Percentiles rank a stretch among this genome's conserved stretches.
These are phyloP conservation scores for Austropuccinia psidii DNA, from an alignment of 1,284 basidiomycete genomes.

Conservation along the genomic window DNA sequence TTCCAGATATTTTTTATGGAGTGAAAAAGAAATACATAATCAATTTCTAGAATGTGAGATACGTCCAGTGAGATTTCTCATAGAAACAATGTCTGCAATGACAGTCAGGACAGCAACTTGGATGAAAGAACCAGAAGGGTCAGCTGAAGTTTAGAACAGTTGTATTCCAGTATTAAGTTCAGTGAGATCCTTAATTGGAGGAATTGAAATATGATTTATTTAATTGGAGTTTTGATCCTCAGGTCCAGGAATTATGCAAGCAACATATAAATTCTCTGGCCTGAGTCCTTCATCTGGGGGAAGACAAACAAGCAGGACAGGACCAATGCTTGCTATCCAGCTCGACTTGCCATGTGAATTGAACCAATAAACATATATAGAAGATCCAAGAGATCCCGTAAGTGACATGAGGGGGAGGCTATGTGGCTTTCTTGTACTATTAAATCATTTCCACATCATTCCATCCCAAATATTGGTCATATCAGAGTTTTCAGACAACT, in stretches of 20 bases:
- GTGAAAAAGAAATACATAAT: conserved; percentile 9
- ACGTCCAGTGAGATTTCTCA: background rate
- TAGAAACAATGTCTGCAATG: conserved; percentile 14
- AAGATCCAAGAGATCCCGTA: background rate
- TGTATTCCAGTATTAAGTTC: conserved; percentile 41
- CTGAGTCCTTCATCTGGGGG: conserved; percentile 46
- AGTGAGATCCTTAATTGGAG: conserved; percentile 45
- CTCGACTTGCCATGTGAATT: conserved; percentile 8
- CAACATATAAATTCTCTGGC: conserved; percentile 49
- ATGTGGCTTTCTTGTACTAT: background rate
- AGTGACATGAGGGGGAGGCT: background rate
- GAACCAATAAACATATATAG: conserved; percentile 24
- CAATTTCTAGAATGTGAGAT: conserved; percentile 10
- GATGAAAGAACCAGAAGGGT: background rate
- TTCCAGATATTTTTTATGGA: background rate
- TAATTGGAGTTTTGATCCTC: conserved; percentile 37
- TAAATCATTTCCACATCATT: background rate
- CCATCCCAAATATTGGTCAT: conserved; percentile 23
- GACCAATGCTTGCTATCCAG: background rate
- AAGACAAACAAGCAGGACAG: conserved; percentile 2
- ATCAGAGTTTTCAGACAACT: too few relatives aligned
- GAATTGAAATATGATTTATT: conserved; percentile 45
- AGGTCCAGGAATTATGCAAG: conserved; percentile 47
- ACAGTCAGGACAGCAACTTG: background rate
- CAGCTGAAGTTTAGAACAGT: conserved; percentile 4